Conservation (phyloP, 75 land plant species). For the Pinus taeda region DNA sequence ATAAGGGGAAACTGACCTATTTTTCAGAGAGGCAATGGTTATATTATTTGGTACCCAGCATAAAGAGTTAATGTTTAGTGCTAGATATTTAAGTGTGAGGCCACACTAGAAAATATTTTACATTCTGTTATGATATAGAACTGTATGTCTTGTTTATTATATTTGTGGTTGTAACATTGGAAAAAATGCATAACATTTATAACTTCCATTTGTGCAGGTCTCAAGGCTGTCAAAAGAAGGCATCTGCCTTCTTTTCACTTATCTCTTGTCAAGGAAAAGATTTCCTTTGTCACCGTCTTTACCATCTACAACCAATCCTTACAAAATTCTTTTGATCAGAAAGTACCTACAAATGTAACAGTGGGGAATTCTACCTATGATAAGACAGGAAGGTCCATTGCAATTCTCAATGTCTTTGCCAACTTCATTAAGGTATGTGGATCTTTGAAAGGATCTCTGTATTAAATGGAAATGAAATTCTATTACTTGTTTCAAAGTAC, state of each 20-base stretch:
- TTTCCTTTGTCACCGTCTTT: slow-evolving; percentile 66
- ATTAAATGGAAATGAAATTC: neutral
- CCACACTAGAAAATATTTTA: neutral
- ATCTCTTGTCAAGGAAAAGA: slow-evolving; percentile 6
- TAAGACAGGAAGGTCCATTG: slow-evolving; percentile 54
- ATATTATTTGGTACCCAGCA: too few relatives aligned
- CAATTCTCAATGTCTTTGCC: slow-evolving; percentile 48
- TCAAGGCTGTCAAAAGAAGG: slow-evolving; percentile 47
- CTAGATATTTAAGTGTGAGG: neutral
- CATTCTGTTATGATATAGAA: neutral
- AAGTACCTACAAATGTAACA: slow-evolving; percentile 21
- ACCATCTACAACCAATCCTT: slow-evolving; percentile 32
- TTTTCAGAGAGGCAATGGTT: too few relatives aligned
- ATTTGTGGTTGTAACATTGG: neutral
- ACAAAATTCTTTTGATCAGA: neutral
- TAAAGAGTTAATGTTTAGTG: too few relatives aligned
- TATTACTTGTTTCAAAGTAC: neutral
- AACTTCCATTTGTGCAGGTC: slow-evolving; percentile 27
- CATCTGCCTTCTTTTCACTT: slow-evolving; percentile 8
- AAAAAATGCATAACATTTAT: neutral
- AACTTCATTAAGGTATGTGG: slow-evolving; percentile 57
- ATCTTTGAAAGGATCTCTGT: neutral
- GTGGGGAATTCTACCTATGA: slow-evolving; percentile 52
- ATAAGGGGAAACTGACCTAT: too few relatives aligned
- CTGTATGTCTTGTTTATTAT: neutral